Base-by-base conservation (phyloP, 2,329 filamentous ascomycete species). In the Thyridium curvatum region DNA sequence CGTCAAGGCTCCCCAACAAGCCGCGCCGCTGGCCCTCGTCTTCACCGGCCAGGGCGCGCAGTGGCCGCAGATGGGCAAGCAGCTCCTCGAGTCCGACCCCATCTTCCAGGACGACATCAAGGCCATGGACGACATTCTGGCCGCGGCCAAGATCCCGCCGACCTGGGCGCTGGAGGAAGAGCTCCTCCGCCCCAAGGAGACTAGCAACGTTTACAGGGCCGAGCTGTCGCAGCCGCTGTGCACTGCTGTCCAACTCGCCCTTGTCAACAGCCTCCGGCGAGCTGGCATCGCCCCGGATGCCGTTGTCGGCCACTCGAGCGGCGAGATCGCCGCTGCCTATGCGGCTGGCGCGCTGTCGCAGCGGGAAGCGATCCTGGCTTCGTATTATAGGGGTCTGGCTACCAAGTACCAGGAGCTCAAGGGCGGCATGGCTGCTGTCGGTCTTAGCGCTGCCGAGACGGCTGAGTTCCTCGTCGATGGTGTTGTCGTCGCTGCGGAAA, bases 21-120 rank as follows among this genome's bases (percentile, higher is more conserved):
- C 38, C 14, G 37, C 10, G 14, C 32, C 35, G 1, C 8, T 54
- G 1, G 40, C 48, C 9, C 44, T 55, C 10, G 46, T 60, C 1
- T 64, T 63, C 41, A 60, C 54, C 1, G 61, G 61, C 0, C 61
- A 64, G 16, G 61, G 61, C 1, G 56, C 59, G 0, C 59, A 62
- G 12, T 64, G 60, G 60, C 45, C 50, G 1, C 10, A 26, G 14
- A 53, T 53, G 51, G 51, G 46, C 7, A 39, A 37, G 10, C 43
- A 51, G 16, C 40, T 52, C 7, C 28, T 51, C 13, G 34, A 41
- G 3, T 28, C 17, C 8, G 40, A 39, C 38, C 32, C 37, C n/a
- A 29, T 16, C 10, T 40, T 32, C 31, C 21, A 10, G 6, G 21
- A 26, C 10, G 21, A 26, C 21, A 10, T 26, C 6, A 6, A 10